Evolutionary conservation across 2,329 filamentous ascomycete genomes (phyloP).

Genomic region (Paraconiothyrium brasiliense): DNA sequence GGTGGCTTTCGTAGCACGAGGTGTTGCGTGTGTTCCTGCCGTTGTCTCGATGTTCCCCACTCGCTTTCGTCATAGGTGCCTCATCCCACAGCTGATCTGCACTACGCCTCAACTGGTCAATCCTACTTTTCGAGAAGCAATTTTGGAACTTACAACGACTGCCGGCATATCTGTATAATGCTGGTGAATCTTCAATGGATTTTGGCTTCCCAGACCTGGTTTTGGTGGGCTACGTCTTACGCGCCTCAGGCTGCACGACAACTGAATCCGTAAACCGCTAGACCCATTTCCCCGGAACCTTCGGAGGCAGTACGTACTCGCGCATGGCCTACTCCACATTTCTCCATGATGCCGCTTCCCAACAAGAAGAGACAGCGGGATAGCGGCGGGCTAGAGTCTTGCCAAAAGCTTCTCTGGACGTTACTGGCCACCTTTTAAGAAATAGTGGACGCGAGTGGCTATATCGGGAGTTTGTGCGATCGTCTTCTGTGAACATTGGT

Average conservation of each 20-base stretch:
- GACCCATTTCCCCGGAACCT: not conserved
- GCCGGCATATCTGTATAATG: not conserved
- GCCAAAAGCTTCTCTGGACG: not conserved
- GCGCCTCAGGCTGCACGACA: not conserved
- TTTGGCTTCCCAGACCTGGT: not conserved
- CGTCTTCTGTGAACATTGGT: not conserved
- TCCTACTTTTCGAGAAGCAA: not conserved
- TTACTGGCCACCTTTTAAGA: not conserved
- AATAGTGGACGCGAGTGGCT: not conserved
- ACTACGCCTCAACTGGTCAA: not conserved
- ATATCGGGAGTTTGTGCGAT: not conserved
- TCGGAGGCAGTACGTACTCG: not conserved
- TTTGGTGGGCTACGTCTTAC: too few relatives aligned
- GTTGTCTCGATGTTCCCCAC: conserved; percentile 23
- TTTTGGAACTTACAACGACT: too few relatives aligned
- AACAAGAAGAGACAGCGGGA: conserved; percentile 5
- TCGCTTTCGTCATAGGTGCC: conserved; percentile 39
- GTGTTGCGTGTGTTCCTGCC: conserved; percentile 28
- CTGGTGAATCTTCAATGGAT: not conserved
- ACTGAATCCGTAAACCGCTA: not conserved
- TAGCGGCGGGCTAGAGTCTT: not conserved
- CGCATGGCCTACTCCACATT: conserved; percentile 5
- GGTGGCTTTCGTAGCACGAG: conserved; percentile 7
- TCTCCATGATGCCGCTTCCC: conserved; percentile 10
- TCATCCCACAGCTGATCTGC: conserved; percentile 36